Evolutionary conservation across 2,329 filamentous ascomycete species (phyloP).

Genomic region (Pseudogymnoascus sp.): DNA sequence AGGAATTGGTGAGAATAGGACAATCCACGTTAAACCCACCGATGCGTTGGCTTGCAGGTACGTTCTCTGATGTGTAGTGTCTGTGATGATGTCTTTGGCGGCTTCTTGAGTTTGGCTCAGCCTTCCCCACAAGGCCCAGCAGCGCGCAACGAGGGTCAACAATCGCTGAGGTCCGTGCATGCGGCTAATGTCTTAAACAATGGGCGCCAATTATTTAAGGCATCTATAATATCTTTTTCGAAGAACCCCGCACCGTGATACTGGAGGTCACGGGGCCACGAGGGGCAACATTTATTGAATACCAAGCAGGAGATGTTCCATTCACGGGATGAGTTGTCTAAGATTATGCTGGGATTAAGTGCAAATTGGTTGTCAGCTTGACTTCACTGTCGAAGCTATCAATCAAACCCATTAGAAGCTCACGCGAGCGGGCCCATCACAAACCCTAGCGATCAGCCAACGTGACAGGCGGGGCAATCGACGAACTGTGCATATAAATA

Average conservation of each 20-base stretch:
- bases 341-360: background rate
- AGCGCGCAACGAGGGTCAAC: conserved; percentile 1
- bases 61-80: background rate
- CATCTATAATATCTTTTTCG: background rate
- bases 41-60: background rate
- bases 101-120: background rate
- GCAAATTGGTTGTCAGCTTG: background rate
- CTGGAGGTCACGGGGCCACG: background rate
- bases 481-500: background rate
- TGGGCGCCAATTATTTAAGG: background rate
- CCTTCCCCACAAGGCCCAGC: conserved; percentile 5
- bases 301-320: background rate
- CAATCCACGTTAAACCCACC: background rate
- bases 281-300: background rate
- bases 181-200: background rate
- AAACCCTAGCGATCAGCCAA: background rate
- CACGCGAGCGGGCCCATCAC: conserved; percentile 1
- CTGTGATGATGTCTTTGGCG: background rate
- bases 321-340: background rate
- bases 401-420: background rate
- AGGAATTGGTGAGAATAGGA: background rate
- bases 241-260: background rate
- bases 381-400: background rate
- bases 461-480: conserved; percentile 1
- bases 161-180: background rate